Base-by-base conservation (phyloP, 306 rosid genomes). In the Vigna trinervia region DNA sequence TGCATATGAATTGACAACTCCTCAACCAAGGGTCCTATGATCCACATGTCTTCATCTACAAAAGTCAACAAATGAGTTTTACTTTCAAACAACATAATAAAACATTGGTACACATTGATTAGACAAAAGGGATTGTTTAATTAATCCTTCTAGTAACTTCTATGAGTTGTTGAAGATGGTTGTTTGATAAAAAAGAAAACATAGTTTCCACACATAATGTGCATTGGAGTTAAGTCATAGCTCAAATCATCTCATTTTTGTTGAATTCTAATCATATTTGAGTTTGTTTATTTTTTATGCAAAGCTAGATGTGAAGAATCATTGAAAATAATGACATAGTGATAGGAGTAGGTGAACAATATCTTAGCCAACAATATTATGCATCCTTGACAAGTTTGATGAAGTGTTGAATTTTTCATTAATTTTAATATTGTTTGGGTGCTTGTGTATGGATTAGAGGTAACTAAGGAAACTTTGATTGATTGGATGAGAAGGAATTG, bases 401-500 rank as follows among this genome's bases (percentile, higher is more conserved):
- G 28, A 2, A 48, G 58, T 58, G 10, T 45, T 68, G 5, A 57
- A 61, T 10, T 72, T 52, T 38, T 51, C 47, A 60, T 53, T 5
- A 43, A 11, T 12, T 65, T 26, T 71, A 15, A 47, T 82, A 38
- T 10, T 4, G 12, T 32, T 26, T 43, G 52, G 52, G 39, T 54
- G 62, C 34, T 41, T 19, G 61, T 54, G 59, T 46, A 65, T 47
- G 23, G 30, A 51, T 2, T 54, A 26, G 77, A 74, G 64, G 38
- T 53, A 72, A 32, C 5, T 68, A 43, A 47, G 43, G 57, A 19
- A 50, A 61, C 36, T 59, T 78, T 53, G 14, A 45, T 45, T 60
- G 12, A 41, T 50, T 59, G 52, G 47, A 78, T 28, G 45, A 62
- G 71, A 63, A 11, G 17, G 86, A 74, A 38, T 67, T 50, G 84